Percentiles rank a stretch among this genome's conserved stretches.
phyloP scores from a whole-genome alignment of 1,284 basidiomycete species.

The Pseudozyma tsukubaensis region DNA sequence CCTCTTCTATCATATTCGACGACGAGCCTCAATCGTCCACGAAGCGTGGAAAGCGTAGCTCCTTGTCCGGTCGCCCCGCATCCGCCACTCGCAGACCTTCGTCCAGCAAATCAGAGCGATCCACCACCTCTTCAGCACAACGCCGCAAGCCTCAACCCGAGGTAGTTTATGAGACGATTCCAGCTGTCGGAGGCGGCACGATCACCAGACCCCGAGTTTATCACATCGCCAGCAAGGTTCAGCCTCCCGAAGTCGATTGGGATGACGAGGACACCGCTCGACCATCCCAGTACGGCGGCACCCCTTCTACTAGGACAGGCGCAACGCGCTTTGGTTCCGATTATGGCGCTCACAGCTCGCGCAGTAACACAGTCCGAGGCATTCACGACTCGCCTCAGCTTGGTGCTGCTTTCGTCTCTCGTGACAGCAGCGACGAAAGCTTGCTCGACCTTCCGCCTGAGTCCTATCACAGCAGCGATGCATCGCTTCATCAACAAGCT shows the following conservation, averaged over 20 bases:
- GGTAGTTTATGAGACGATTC: constrained; percentile 75
- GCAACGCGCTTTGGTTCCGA: constrained; percentile 47
- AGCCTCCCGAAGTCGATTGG: constrained; percentile 53
- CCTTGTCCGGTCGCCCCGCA: constrained; percentile 16
- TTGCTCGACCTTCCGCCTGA: constrained; percentile 46
- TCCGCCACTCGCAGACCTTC: constrained; percentile 17
- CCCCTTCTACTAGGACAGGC: constrained; percentile 40
- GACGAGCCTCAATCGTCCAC: constrained; percentile 27
- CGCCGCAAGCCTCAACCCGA: constrained; percentile 27
- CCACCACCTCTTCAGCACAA: constrained; percentile 9
- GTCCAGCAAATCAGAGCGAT: constrained; percentile 23
- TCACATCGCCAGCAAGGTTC: constrained; percentile 78
- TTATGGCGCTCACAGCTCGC: constrained; percentile 45
- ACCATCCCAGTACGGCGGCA: constrained; percentile 46
- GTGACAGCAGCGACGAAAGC: constrained; percentile 47
- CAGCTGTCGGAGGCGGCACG: constrained; percentile 81
- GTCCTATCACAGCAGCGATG: constrained; percentile 48
- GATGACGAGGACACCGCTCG: constrained; percentile 50
- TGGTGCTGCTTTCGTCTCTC: constrained; percentile 21
- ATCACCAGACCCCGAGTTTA: constrained; percentile 80
- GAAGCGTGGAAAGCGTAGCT: constrained; percentile 29
- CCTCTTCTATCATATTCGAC: constrained; percentile 54
- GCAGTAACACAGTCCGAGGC: constrained; percentile 42
- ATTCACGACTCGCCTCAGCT: constrained; percentile 37
- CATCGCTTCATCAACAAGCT: constrained; percentile 17